Percentiles rank a stretch among this genome's conserved stretches.
Conservation (phyloP, 2,329 filamentous ascomycete genomes). For the Alternaria gaisen region DNA sequence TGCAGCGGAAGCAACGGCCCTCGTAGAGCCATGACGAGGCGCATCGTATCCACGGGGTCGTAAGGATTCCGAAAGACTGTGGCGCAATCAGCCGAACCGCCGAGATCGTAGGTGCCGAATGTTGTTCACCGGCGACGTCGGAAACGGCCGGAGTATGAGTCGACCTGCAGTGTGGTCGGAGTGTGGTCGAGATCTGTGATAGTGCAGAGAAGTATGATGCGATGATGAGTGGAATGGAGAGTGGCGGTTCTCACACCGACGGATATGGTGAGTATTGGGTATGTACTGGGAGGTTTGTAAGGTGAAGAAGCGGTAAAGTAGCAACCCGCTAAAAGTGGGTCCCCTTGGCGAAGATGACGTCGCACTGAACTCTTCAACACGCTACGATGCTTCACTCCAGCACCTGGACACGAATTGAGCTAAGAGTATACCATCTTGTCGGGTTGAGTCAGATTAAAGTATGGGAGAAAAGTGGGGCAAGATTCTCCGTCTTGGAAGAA, state of each 20-base stretch:
- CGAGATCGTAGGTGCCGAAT: constrained; percentile 21
- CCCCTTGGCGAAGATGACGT: constrained; percentile 31
- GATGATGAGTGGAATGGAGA: constrained; percentile 12
- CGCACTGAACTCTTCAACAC: constrained; percentile 15
- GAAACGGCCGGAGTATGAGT: constrained; percentile 18
- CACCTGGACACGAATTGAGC: constrained; percentile 10
- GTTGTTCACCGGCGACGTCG: constrained; percentile 21
- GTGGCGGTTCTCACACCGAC: constrained; percentile 46
- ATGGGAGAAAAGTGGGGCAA: neutral
- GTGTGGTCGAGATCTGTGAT: constrained; percentile 12
- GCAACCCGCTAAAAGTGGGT: constrained; percentile 17
- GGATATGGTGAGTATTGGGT: constrained; percentile 15
- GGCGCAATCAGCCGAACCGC: constrained; percentile 13
- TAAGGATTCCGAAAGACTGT: constrained; percentile 6
- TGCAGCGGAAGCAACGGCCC: constrained; percentile 17
- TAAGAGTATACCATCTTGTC: neutral
- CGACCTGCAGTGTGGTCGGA: constrained; percentile 15
- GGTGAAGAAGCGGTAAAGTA: constrained; percentile 41
- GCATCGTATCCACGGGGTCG: constrained; percentile 1
- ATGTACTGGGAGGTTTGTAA: constrained; percentile 16
- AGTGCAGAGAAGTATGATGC: constrained; percentile 8
- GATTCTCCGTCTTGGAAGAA: constrained; percentile 3
- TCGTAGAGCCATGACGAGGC: constrained; percentile 9
- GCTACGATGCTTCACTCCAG: constrained; percentile 9
- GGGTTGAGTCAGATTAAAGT: neutral